phyloP scores from a whole-genome alignment of 164 flowering plant species.

The Vitis labrusca region DNA sequence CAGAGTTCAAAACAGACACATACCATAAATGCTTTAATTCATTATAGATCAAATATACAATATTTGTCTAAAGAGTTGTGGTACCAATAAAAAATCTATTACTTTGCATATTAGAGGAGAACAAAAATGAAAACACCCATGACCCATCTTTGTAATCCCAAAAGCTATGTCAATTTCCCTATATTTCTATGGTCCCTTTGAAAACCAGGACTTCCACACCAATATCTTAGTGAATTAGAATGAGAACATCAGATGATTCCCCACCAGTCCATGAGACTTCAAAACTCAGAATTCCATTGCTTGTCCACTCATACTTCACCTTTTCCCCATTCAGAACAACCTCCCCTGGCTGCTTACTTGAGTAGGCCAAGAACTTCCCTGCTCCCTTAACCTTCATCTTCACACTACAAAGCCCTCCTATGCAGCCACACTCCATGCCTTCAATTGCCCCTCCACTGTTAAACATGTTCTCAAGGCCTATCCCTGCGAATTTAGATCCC shows the following conservation, averaged over 20 bases:
- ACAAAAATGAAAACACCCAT: too few relatives aligned
- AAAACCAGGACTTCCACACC: neutral
- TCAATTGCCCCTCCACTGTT: slow-evolving; percentile 66
- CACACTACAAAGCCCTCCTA: slow-evolving; percentile 16
- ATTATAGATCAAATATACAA: too few relatives aligned
- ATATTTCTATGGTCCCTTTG: too few relatives aligned
- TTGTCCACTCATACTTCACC: slow-evolving; percentile 44
- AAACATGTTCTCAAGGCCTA: slow-evolving; percentile 77
- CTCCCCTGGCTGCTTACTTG: slow-evolving; percentile 51
- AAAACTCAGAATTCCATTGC: slow-evolving; percentile 43
- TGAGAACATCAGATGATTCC: neutral
- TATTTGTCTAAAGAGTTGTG: too few relatives aligned
- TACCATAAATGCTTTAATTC: too few relatives aligned
- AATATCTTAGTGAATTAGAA: neutral
- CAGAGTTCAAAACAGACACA: too few relatives aligned
- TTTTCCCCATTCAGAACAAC: slow-evolving; percentile 50
- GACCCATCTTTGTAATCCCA: too few relatives aligned
- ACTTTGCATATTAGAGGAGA: too few relatives aligned
- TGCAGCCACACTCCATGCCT: slow-evolving; percentile 32
- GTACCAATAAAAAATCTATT: too few relatives aligned
- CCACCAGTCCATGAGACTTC: slow-evolving; percentile 48
- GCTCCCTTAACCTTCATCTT: slow-evolving; percentile 63
- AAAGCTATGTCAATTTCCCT: too few relatives aligned
- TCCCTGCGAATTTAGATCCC: slow-evolving; percentile 57
- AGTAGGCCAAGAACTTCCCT: slow-evolving; percentile 67